Conservation (phyloP, 164 flowering plant species). For the Amborella trichopoda region DNA sequence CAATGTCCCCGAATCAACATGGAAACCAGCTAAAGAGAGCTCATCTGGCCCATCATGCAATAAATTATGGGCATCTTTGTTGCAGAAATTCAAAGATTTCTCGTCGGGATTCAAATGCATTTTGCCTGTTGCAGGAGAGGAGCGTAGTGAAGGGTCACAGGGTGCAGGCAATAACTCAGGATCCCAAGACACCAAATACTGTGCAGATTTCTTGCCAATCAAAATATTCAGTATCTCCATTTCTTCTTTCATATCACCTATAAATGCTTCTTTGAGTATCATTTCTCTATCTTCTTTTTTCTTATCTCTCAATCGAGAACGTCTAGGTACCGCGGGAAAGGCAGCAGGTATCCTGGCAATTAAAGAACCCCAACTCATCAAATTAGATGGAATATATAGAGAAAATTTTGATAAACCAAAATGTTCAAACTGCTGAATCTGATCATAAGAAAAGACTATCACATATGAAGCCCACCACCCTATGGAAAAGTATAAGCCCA, state of each 20-base stretch:
- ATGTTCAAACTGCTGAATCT: too few relatives aligned
- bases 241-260: constrained; percentile 65
- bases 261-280: constrained; percentile 71
- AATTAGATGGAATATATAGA: constrained; percentile 19
- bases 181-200: constrained; percentile 61
- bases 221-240: constrained; percentile 35
- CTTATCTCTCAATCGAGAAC: constrained; percentile 86
- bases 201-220: constrained; percentile 32
- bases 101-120: too few relatives aligned
- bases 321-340: constrained; percentile 74
- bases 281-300: constrained; percentile 80
- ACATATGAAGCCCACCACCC: too few relatives aligned
- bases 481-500: too few relatives aligned
- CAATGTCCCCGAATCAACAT: constrained; percentile 82
- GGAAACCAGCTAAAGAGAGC: constrained; percentile 34
- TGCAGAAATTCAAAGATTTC: too few relatives aligned
- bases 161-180: constrained; percentile 60
- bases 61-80: too few relatives aligned
- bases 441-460: too few relatives aligned
- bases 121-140: too few relatives aligned
- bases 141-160: too few relatives aligned
- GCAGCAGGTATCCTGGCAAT: constrained; percentile 74
- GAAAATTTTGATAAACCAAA: too few relatives aligned
- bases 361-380: constrained; percentile 20
- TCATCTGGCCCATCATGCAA: constrained; percentile 8